These are phyloP conservation scores for Rhododendron williamsianum DNA, from an alignment of 148 eudicot genomes.

Conservation along the genomic window DNA sequence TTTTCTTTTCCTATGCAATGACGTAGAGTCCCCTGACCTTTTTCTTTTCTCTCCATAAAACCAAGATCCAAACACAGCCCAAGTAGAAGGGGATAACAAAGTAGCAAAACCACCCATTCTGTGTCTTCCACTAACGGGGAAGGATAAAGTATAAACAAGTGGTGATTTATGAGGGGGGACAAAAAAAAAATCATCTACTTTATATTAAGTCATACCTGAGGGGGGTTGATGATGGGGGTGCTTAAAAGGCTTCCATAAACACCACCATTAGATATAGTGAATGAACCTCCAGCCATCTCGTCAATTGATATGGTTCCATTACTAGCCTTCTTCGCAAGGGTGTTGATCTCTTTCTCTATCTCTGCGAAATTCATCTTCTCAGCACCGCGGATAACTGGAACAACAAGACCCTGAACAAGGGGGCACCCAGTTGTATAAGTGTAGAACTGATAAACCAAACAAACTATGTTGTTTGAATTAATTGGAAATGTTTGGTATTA, in stretches of 20 bases:
- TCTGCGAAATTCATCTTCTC: slow-evolving; percentile 90
- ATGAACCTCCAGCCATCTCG: slow-evolving; percentile 95
- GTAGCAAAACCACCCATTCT: background rate
- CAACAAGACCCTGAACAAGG: slow-evolving; percentile 72
- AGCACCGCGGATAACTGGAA: slow-evolving; percentile 84
- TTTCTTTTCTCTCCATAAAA: background rate
- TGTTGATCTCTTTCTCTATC: slow-evolving; percentile 79
- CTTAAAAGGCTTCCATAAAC: slow-evolving; percentile 97
- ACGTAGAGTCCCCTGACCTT: background rate
- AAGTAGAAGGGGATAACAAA: background rate
- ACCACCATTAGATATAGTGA: slow-evolving; percentile 95
- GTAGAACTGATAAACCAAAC: background rate
- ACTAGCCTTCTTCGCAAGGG: slow-evolving; percentile 78
- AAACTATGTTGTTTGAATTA: background rate
- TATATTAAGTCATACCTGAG: slow-evolving; percentile 52
- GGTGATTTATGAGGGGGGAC: too few relatives aligned
- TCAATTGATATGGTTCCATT: slow-evolving; percentile 85
- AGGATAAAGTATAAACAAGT: background rate
- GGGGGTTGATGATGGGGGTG: slow-evolving; percentile 95
- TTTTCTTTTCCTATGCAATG: background rate
- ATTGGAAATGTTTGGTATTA: background rate
- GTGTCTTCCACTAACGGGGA: background rate
- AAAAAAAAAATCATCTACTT: background rate
- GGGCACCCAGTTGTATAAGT: background rate
- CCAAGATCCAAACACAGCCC: background rate